Conservation (phyloP, 331 rosid genomes). For the Rosa hybrid region DNA sequence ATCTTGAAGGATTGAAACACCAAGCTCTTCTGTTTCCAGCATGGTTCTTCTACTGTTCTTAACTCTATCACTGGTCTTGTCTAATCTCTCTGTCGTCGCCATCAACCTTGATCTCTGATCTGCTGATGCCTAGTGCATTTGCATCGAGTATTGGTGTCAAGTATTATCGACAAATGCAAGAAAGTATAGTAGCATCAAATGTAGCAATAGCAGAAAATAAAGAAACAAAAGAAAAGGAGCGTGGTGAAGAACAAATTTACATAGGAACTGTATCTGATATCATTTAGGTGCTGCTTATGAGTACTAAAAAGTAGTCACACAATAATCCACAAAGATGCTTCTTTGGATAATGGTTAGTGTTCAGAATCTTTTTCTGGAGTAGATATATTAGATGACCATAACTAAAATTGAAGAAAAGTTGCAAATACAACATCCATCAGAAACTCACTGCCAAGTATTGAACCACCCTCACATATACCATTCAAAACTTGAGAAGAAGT, state of each 20-base stretch:
- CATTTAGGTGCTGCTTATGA: neutral
- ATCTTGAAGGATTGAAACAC: constrained; percentile 95
- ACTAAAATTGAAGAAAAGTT: neutral
- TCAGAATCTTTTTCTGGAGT: neutral
- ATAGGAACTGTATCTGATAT: neutral
- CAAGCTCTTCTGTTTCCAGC: constrained; percentile 97
- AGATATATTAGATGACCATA: neutral
- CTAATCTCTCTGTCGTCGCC: constrained; percentile 76
- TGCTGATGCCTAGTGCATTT: constrained; percentile 70
- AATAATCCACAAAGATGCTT: constrained; percentile 3
- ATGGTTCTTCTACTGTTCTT: constrained; percentile 79
- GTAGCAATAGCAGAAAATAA: neutral
- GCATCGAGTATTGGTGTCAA: constrained; percentile 36
- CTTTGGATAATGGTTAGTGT: neutral
- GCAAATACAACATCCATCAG: neutral
- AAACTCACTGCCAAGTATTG: neutral
- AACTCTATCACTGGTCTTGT: constrained; percentile 67
- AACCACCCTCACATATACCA: neutral
- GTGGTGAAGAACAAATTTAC: neutral
- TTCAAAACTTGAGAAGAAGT: neutral
- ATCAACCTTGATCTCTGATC: constrained; percentile 82
- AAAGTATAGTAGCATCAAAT: constrained; percentile 2
- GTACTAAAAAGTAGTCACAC: neutral
- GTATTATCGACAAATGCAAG: constrained; percentile 13
- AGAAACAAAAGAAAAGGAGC: neutral